Base-by-base conservation (phyloP, 148 eudicot genomes). In the Fallopia convolvulus region DNA sequence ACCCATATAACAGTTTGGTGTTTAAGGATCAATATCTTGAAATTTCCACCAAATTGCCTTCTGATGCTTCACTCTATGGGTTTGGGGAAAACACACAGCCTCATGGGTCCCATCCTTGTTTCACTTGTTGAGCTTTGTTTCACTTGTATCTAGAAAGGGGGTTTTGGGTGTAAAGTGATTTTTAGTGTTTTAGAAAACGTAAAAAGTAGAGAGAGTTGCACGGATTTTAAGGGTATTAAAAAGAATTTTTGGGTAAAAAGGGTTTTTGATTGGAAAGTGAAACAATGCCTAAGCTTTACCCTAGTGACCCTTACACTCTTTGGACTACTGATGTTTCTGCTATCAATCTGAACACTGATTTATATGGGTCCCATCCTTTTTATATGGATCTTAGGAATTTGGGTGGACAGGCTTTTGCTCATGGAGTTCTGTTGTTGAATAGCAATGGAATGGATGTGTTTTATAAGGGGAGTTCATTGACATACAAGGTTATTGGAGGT, bases 371-470 rank as follows among this genome's bases (percentile, higher is more conserved):
- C 14, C 98, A 93, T 80, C 98, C 98, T 32, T 89, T 93, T 75
- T 93, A 93, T 66, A 91, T 93, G 98, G 98, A 93, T 78, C 84
- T 93, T 76, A 86, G 98, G 86, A 87, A 86, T 75, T 85, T 80
- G 74, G 86, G 81, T 33, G 94, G 94, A 40, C 55, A 73, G 50
- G 89, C 89, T 3, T 61, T 26, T 39, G 91, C 94, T 6, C 98
- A 93, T 81, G 97, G 79, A n/a, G 98, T 93, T 55, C 41, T 93
- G 78, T 47, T 93, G 83, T 10, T 93, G 85, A 93, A 93, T 66
- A 93, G 98, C 74, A 91, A 93, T 75, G 98, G 98, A 20, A 93
- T 91, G 98, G 98, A 93, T 82, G 90, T 93, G 76, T 77, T 89
- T 41, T 93, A 91, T 79, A 87, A 84, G 39, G 98, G 98, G 50